Evolutionary conservation across 2,329 filamentous ascomycete genomes (phyloP).

Genomic region (Monosporascus sp.): DNA sequence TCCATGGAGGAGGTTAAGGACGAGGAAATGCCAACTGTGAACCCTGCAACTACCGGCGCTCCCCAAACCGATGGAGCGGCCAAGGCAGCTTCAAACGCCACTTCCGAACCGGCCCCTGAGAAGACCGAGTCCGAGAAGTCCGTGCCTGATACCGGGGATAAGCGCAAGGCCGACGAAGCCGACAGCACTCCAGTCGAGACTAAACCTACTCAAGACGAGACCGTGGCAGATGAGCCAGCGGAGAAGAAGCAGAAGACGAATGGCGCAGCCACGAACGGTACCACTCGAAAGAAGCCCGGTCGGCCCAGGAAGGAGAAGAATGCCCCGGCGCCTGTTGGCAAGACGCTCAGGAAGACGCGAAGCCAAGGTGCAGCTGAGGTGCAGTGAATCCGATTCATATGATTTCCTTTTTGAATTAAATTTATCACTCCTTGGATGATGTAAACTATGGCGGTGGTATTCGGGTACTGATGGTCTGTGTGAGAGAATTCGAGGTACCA

Average conservation of each 20-base stretch:
- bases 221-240: conserved; percentile 18
- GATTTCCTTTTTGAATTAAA: too few species aligned
- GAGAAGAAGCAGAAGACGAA: conserved; percentile 39
- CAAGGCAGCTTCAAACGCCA: conserved; percentile 13
- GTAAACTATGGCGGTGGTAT: too few species aligned
- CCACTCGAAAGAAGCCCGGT: conserved; percentile 25
- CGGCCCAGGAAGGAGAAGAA: conserved; percentile 32
- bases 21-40: conserved; percentile 15
- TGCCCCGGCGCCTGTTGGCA: conserved; percentile 25
- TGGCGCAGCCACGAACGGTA: conserved; percentile 21
- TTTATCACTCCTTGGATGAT: too few species aligned
- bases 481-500: too few species aligned
- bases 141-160: conserved; percentile 14
- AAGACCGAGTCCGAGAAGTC: conserved; percentile 18
- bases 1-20: conserved; percentile 25
- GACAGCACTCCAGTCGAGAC: neutral
- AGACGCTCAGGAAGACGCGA: conserved; percentile 33
- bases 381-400: neutral
- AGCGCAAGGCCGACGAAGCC: conserved; percentile 21
- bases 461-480: too few species aligned
- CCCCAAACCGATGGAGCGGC: conserved; percentile 14
- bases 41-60: conserved; percentile 9
- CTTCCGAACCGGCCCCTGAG: conserved; percentile 3
- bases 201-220: conserved; percentile 10
- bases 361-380: conserved; percentile 28